Conservation (phyloP, 371 early-diverging fungal species). For the Syncephalastrum monosporum region DNA sequence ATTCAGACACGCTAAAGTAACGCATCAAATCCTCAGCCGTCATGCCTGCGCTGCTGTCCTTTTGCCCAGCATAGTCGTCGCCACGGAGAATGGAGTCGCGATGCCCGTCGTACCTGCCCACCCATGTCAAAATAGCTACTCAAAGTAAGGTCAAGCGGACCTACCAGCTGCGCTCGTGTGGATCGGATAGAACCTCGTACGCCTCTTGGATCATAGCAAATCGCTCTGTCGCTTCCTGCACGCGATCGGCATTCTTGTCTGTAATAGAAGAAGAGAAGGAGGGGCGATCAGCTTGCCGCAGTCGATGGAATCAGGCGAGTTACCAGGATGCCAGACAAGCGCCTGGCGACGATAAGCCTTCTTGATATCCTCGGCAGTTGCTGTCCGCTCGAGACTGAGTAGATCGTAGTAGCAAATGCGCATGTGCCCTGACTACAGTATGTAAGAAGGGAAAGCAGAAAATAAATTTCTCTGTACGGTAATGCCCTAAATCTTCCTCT, state of each 20-base stretch:
- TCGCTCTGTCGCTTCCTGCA: conserved; percentile 81
- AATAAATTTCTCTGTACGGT: too few relatives aligned
- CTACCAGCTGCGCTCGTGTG: conserved; percentile 90
- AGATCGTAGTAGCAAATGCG: conserved; percentile 89
- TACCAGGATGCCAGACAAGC: conserved; percentile 88
- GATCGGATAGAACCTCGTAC: conserved; percentile 85
- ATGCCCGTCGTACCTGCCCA: conserved; percentile 75
- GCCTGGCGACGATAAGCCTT: conserved; percentile 87
- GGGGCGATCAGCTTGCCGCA: not conserved
- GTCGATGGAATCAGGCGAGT: conserved; percentile 7
- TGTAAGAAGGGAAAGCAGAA: too few relatives aligned
- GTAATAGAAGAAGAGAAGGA: not conserved
- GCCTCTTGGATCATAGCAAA: conserved; percentile 90
- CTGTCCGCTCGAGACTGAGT: conserved; percentile 76
- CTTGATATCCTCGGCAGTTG: conserved; percentile 80
- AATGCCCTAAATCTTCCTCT: too few relatives aligned
- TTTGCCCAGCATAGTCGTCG: conserved; percentile 40
- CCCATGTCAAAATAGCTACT: not conserved
- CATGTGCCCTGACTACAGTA: conserved; percentile 23
- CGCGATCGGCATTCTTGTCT: conserved; percentile 87
- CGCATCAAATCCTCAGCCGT: conserved; percentile 66
- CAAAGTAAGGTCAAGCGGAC: not conserved
- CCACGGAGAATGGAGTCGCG: conserved; percentile 81
- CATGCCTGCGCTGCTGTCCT: conserved; percentile 50
- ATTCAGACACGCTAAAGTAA: conserved; percentile 66